Evolutionary conservation across 768 basidiomycete genomes (phyloP).

Genomic region (Ramaria sp.): DNA sequence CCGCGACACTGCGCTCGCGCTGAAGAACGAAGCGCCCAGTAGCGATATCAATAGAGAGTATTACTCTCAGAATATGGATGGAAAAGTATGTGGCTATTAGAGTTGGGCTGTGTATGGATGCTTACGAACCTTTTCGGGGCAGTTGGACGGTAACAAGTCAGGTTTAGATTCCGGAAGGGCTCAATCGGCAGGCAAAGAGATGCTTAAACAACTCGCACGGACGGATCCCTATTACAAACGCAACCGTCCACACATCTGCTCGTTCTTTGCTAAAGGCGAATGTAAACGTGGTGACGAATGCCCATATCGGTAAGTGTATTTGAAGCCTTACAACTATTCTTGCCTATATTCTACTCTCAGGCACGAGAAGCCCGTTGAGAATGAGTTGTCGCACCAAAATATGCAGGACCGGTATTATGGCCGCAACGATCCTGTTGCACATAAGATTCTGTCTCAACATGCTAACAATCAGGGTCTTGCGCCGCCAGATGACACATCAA

Average conservation of each 20-base stretch:
- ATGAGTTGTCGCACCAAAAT: constrained; percentile 82
- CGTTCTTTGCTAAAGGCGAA: constrained; percentile 92
- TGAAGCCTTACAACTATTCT: background rate
- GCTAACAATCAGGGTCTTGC: constrained; percentile 77
- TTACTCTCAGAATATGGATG: constrained; percentile 86
- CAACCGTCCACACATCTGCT: constrained; percentile 88
- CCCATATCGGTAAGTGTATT: constrained; percentile 57
- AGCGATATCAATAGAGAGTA: constrained; percentile 97
- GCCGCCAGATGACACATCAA: constrained; percentile 77
- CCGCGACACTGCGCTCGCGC: constrained; percentile 84
- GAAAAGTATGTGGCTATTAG: constrained; percentile 43
- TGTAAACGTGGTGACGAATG: constrained; percentile 88
- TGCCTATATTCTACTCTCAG: constrained; percentile 26
- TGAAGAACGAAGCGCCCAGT: constrained; percentile 81
- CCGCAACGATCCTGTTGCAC: constrained; percentile 85
- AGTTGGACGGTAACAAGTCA: constrained; percentile 68
- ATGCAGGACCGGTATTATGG: constrained; percentile 94
- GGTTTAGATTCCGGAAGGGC: constrained; percentile 49
- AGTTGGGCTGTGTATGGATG: background rate
- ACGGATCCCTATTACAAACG: constrained; percentile 97
- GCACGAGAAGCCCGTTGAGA: constrained; percentile 81
- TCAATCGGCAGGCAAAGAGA: constrained; percentile 82
- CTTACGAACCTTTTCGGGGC: constrained; percentile 4
- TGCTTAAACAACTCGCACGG: constrained; percentile 90
- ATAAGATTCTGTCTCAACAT: constrained; percentile 73